phyloP scores from a whole-genome alignment of 2,329 filamentous ascomycete species.

The Talaromyces rugulosus region DNA sequence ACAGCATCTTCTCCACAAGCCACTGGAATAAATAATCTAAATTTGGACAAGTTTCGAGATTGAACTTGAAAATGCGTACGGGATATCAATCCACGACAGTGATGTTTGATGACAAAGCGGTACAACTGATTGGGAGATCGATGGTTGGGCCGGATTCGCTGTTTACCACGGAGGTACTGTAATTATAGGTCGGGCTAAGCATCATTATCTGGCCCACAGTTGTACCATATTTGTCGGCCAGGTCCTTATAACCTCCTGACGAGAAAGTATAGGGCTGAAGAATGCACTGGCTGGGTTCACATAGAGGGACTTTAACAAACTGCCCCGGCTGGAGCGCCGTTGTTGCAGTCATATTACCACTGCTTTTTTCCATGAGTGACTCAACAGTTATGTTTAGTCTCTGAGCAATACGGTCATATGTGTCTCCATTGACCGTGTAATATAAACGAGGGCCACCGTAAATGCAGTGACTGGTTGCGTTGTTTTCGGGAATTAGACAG shows the following conservation, averaged over 20 bases:
- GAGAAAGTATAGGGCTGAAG: constrained; percentile 15
- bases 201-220: constrained; percentile 19
- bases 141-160: background rate
- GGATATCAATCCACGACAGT: background rate
- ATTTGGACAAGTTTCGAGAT: background rate
- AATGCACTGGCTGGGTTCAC: background rate
- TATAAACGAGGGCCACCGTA: constrained; percentile 17
- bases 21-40: background rate
- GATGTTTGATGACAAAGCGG: background rate
- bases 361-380: constrained; percentile 5
- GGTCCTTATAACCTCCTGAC: constrained; percentile 17
- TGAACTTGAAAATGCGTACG: background rate
- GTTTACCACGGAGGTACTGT: background rate
- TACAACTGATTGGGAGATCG: background rate
- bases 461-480: constrained; percentile 13
- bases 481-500: constrained; percentile 12
- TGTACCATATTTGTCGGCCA: constrained; percentile 14
- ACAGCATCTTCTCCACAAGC: background rate
- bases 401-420: constrained; percentile 12
- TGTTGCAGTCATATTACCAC: background rate
- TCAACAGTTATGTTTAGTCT: constrained; percentile 15
- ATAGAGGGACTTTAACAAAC: background rate
- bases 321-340: background rate
- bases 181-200: constrained; percentile 19
- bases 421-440: constrained; percentile 18